Base-by-base conservation (phyloP, 2,329 filamentous ascomycete genomes). In the Pseudogymnoascus sp. region DNA sequence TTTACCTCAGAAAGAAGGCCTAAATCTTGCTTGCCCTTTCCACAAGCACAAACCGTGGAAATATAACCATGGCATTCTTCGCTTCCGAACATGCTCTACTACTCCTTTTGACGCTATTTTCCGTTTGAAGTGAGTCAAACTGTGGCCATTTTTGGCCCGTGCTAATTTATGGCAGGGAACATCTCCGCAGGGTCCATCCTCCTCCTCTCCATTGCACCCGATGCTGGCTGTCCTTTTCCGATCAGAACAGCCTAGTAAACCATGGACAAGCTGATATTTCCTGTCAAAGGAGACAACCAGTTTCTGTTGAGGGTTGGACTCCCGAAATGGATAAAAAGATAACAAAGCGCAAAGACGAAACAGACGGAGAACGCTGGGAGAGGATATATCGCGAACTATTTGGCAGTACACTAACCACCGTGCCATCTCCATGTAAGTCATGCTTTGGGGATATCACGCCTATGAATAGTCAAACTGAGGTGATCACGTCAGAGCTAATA, bases 81-180 rank as follows among this genome's bases (percentile, higher is more conserved):
- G 49, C 28, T 56, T 34, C n/a, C 49, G 49, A 34, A 56, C 49
- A 56, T 56, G 49, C 28, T 56, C 49, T 18, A 34, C 49, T 7
- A 56, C 49, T 7, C n/a, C 49, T 14, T 56, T 34, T 3, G 49
- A 56, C 14, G 49, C 49, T 34, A 56, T 56, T 34, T 56, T 56
- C 18, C 49, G 49, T 34, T 21, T 56, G 49, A 56, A 56, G 49
- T 56, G 18, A 34, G 49, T 34, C 12, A 5, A 16, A 16, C 16
- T 16, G 16, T 34, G 18, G 25, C 28, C n/a, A 21, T 34, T 34
- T 14, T 12, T 3, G 2, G 28, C 49, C 12, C 16, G 8, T 34
- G 5, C 49, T 56, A 34, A 56, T 14, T 12, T 56, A 16, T 14
- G 3, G 5, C n/a, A 56, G 49, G 49, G 49, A 34, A 56, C 49